phyloP scores from a whole-genome alignment of 306 rosid species.

The Quercus variabilis region DNA sequence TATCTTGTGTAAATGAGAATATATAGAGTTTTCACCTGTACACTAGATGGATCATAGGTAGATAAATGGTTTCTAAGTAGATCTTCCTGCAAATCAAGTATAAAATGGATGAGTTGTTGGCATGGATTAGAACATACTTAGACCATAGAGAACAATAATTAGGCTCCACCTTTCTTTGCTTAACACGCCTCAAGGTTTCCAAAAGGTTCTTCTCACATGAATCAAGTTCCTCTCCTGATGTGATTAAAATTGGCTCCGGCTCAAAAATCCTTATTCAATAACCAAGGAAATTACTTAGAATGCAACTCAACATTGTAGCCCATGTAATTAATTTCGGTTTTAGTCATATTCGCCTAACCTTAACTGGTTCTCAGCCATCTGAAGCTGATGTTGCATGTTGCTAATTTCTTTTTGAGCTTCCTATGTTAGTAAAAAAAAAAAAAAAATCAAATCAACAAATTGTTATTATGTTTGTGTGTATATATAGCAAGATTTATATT shows the following conservation, averaged over 20 bases:
- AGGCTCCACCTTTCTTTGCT: conserved; percentile 62
- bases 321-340: too few species aligned
- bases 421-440: conserved; percentile 20
- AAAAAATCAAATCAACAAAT: not conserved
- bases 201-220: conserved; percentile 54
- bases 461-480: too few species aligned
- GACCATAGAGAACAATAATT: not conserved
- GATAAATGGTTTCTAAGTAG: conserved; percentile 48
- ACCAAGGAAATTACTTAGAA: not conserved
- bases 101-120: not conserved
- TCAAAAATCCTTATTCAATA: conserved; percentile 50
- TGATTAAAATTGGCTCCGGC: conserved; percentile 57
- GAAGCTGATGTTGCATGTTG: conserved; percentile 66
- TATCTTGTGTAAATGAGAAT: too few species aligned
- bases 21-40: conserved; percentile 33
- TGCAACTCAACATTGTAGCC: not conserved
- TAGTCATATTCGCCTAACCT: conserved; percentile 36
- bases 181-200: conserved; percentile 55
- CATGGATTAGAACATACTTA: not conserved
- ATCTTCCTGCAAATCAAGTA: conserved; percentile 33
- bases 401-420: conserved; percentile 65
- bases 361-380: conserved; percentile 65
- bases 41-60: conserved; percentile 49
- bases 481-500: not conserved
- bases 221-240: conserved; percentile 63